phyloP scores from a whole-genome alignment of 768 basidiomycete species.

The Austroboletus festivus region DNA sequence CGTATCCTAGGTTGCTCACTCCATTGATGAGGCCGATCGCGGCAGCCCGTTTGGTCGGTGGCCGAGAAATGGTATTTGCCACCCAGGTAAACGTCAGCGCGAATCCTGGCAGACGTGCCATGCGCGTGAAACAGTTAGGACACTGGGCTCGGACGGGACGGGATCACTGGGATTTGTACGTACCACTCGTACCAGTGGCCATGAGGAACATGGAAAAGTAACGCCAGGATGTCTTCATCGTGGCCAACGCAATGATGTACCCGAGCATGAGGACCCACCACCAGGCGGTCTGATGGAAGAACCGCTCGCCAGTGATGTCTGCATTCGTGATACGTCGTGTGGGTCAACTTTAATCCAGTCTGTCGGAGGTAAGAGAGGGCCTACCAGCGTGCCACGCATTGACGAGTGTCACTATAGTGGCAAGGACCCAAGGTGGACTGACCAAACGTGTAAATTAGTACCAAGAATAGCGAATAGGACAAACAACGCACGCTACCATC shows the following conservation, averaged over 20 bases:
- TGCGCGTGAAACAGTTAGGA: too few species aligned
- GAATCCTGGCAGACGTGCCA: conserved; percentile 28
- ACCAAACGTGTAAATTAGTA: too few species aligned
- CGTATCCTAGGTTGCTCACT: conserved; percentile 52
- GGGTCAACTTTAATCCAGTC: too few species aligned
- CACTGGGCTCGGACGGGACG: too few species aligned
- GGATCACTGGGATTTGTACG: conserved; percentile 6
- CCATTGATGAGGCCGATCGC: conserved; percentile 65
- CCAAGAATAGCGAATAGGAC: too few species aligned
- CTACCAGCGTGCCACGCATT: too few species aligned
- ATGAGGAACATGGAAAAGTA: conserved; percentile 65
- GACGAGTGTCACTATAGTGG: too few species aligned
- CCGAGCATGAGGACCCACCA: conserved; percentile 64
- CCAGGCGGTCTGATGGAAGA: conserved; percentile 54
- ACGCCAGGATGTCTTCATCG: conserved; percentile 46
- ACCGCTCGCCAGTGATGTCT: conserved; percentile 63
- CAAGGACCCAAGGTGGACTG: too few species aligned
- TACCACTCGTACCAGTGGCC: conserved; percentile 51
- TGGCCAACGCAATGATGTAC: conserved; percentile 57
- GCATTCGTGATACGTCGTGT: too few species aligned
- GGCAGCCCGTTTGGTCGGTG: conserved; percentile 51
- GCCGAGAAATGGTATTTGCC: conserved; percentile 56
- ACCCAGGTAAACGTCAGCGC: conserved; percentile 57
- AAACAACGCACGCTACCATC: too few species aligned
- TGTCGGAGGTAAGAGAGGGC: too few species aligned